Evolutionary conservation across 495 filamentous ascomycete species (phyloP).

Genomic region (Tuber melanosporum): DNA sequence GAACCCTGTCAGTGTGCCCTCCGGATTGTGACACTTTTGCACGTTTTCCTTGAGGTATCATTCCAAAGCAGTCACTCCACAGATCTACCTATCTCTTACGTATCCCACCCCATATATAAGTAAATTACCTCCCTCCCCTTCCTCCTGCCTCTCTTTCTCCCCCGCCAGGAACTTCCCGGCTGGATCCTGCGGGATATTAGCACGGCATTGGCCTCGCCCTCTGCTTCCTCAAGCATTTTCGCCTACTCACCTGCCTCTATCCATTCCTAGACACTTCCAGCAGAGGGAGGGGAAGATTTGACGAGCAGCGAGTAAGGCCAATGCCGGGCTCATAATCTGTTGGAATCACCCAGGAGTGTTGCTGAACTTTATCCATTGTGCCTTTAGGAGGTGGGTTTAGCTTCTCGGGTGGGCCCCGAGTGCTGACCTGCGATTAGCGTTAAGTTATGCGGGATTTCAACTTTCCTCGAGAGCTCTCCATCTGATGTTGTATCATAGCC

Average conservation of each 20-base stretch:
- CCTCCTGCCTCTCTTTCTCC: neutral
- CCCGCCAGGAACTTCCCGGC: neutral
- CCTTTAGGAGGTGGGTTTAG: neutral
- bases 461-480: neutral
- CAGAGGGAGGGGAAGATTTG: neutral
- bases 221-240: neutral
- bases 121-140: neutral
- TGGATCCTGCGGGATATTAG: neutral
- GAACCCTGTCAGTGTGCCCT: neutral
- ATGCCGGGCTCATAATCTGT: slow-evolving; percentile 2
- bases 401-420: neutral
- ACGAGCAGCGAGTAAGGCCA: neutral
- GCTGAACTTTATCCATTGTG: neutral
- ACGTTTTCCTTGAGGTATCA: neutral
- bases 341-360: neutral
- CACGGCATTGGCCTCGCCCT: neutral
- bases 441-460: neutral
- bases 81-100: neutral
- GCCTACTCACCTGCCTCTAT: neutral
- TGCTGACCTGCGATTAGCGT: neutral
- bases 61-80: neutral
- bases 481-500: neutral
- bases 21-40: neutral
- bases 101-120: neutral
- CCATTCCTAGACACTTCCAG: neutral